Evolutionary conservation across 805 yeast species (phyloP), one percentile per base, ranked within the genome.

Genomic region (Zygotorulaspora florentina): DNA sequence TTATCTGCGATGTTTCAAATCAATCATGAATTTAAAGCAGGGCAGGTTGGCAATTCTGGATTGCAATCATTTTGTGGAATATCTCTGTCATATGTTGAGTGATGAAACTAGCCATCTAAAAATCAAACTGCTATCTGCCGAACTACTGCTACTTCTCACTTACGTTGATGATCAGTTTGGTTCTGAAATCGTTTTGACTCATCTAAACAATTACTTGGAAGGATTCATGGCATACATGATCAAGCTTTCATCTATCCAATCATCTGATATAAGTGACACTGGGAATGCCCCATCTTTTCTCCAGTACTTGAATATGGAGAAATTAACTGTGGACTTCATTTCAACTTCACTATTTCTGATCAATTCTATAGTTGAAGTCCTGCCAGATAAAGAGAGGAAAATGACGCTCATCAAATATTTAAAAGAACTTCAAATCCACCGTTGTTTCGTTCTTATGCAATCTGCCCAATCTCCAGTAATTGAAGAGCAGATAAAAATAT

Each of bases 341-440:
- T 66, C 83, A 40, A 73, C 86, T 2, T 81, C 95, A 0, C 70
- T 88, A 71, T 75, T 86, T 33, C 71, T 91, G 35, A 70, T 88
- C 28, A 81, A 82, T 54, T 80, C 88, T 1, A 71, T 90, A 15
- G 72, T 79, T 11, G 75, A 70, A 52, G 79, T 58, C 48, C 65
- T 54, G 55, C 64, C 51, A 35, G 56, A 48, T 57, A 58, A 47
- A 56, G 65, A 55, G 57, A 76, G 50, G 66, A 71, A 40, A 40
- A 69, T 93, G 42, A 67, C 76, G 8, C 79, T 76, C 50, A 62
- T 87, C 9, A 74, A 95, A 41, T 72, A 73, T 53, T 67, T 87
- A 46, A 73, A 73, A 48, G 74, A 81, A 11, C 74, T 77, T 12
- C 85, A 87, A 0, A 61, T 86, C 9, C 72, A 71, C 15, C 64